Evolutionary conservation across 2,329 filamentous ascomycete genomes (phyloP), one percentile per base, ranked within the genome.

Genomic region (Curvularia sp.): DNA sequence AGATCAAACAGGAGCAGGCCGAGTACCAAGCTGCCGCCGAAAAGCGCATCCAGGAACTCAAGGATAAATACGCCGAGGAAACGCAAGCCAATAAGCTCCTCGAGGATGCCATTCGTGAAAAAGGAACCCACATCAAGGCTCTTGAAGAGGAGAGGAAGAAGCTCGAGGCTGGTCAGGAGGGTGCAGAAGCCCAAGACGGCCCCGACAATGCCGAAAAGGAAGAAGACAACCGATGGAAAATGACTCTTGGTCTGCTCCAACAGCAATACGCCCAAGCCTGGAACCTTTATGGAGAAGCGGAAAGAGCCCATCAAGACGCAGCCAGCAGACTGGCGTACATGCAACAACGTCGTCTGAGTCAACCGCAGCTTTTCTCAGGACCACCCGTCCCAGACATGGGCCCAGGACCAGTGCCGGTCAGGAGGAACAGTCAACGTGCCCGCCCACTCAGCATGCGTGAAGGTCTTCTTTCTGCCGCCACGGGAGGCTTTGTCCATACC

Each of bases 71-170:
- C 43, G 73, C 71, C 2, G 76, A 79, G 38, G 80, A 83, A 64
- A 66, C 77, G 4, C 73, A 77, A 24, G 67, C 79, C 12, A 84
- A 87, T 76, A 87, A 84, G 35, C 80, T 84, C 33, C 80, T 94
- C 50, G 91, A 95, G 73, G 85, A 90, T 8, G 88, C 91, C 61
- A 83, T 95, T 28, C 89, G 87, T 64, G 85, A 90, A 59, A 90
- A 89, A 67, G 85, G 87, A n/a, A 81, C 82, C 24, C 86, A 89
- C 63, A 86, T 94, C 64, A 91, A 92, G 72, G 84, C 88, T 51
- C 82, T 93, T 26, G 91, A 95, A 72, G 87, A 88, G 58, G 85
- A 89, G 63, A 81, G 87, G 49, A 89, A 89, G 74, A 85, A 84
- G 39, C 62, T 77, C 8, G 75, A 77, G 55, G 70, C 75, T 41